These are phyloP conservation scores for Ajuga chamaepitys DNA, from an alignment of 257 asterid species.

Conservation along the genomic window DNA sequence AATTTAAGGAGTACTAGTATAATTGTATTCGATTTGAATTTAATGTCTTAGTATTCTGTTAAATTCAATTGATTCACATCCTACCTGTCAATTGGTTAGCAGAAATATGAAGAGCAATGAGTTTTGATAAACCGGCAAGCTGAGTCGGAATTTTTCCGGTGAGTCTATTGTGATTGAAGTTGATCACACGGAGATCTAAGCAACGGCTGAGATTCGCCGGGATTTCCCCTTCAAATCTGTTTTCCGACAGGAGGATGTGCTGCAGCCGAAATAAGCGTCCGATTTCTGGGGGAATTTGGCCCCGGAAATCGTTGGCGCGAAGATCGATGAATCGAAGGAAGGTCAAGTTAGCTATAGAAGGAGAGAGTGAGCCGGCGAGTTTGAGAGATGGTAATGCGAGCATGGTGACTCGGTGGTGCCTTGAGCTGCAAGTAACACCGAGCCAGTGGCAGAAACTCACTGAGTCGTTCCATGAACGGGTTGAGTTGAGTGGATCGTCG, in stretches of 20 bases:
- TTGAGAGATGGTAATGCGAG: neutral
- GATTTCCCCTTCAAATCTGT: slow-evolving; percentile 6
- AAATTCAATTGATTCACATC: too few species aligned
- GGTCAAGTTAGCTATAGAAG: slow-evolving; percentile 8
- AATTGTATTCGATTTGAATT: too few species aligned
- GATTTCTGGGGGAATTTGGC: slow-evolving; percentile 2
- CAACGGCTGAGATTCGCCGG: slow-evolving; percentile 13
- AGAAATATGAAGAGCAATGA: neutral
- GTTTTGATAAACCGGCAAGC: slow-evolving; percentile 3
- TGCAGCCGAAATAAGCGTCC: neutral
- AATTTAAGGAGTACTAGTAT: too few species aligned
- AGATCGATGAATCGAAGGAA: slow-evolving; percentile 10
- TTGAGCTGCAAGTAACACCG: slow-evolving; percentile 12
- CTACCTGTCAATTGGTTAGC: slow-evolving; percentile 10
- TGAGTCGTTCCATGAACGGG: slow-evolving; percentile 10
- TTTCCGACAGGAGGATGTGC: neutral
- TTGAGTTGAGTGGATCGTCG: slow-evolving; percentile 7
- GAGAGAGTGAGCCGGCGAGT: slow-evolving; percentile 8
- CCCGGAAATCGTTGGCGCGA: neutral
- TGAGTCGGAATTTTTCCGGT: slow-evolving; percentile 3
- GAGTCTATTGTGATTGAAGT: slow-evolving; percentile 5
- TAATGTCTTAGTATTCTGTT: too few species aligned
- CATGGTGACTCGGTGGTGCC: neutral
- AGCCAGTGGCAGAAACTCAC: slow-evolving; percentile 10
- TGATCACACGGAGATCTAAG: neutral